phyloP scores from a whole-genome alignment of 225 moss, liverwort and hornwort species.

The Marchantia polymorpha region DNA sequence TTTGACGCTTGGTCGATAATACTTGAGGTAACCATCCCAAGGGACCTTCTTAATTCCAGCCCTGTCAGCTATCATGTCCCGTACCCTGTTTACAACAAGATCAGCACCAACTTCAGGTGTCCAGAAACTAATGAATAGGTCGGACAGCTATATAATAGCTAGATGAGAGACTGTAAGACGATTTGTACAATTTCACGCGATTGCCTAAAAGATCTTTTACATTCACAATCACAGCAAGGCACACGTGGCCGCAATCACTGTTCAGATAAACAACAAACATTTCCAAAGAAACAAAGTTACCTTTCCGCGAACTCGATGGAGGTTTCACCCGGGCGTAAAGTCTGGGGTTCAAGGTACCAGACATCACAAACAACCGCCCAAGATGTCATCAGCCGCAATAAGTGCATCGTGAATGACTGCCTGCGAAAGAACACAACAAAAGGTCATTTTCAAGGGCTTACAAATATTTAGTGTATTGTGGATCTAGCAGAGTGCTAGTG shows the following conservation, averaged over 20 bases:
- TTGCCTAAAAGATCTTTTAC: neutral
- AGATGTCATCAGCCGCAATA: conserved; percentile 95
- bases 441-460: neutral
- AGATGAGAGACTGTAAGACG: neutral
- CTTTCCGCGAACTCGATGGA: conserved; percentile 97
- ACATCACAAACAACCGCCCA: conserved; percentile 99
- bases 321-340: conserved; percentile 67
- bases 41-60: conserved; percentile 95
- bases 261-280: neutral
- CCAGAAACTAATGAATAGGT: neutral
- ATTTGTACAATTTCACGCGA: neutral
- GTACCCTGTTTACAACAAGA: conserved; percentile 53
- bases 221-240: neutral
- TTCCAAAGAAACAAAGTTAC: conserved; percentile 21
- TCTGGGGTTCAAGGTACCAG: conserved; percentile 96
- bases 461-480: no score
- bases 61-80: conserved; percentile 70
- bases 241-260: neutral
- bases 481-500: no score
- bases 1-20: conserved; percentile 88
- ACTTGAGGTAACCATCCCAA: conserved; percentile 98
- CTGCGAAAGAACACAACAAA: conserved; percentile 40
- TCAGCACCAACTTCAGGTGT: neutral
- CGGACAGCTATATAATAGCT: neutral
- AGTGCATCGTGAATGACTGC: conserved; percentile 96